Conservation (phyloP, 129 eudicot species). For the Artemisia tridentata region DNA sequence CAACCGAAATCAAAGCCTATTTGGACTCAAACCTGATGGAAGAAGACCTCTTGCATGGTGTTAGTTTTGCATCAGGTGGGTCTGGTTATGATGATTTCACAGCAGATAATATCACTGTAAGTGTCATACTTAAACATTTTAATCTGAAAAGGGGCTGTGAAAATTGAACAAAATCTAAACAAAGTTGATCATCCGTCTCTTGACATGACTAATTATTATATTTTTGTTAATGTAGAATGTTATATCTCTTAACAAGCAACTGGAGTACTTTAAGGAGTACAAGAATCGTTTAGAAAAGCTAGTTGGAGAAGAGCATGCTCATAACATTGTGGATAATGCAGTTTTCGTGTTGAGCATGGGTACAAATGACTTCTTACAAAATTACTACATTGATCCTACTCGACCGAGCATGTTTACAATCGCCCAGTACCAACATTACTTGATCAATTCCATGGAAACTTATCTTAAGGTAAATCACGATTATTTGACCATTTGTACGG, state of each 20-base stretch:
- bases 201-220: too few relatives aligned
- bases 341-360: constrained; percentile 53
- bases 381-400: constrained; percentile 45
- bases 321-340: constrained; percentile 38
- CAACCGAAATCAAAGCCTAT: constrained; percentile 40
- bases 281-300: constrained; percentile 38
- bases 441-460: constrained; percentile 43
- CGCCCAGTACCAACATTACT: constrained; percentile 51
- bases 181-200: too few relatives aligned
- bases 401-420: constrained; percentile 50
- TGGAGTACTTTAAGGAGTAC: constrained; percentile 57
- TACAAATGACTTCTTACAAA: constrained; percentile 64
- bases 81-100: constrained; percentile 68
- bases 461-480: constrained; percentile 41
- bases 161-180: too few relatives aligned
- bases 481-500: neutral
- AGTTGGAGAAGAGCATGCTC: constrained; percentile 39
- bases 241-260: constrained; percentile 52
- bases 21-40: constrained; percentile 36
- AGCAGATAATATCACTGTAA: constrained; percentile 48
- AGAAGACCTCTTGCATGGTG: constrained; percentile 55
- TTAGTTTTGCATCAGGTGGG: constrained; percentile 75
- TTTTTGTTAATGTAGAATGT: constrained; percentile 32
- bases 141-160: too few relatives aligned
- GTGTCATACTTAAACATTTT: neutral